Conservation (phyloP, 2,329 filamentous ascomycete species). For the Claviceps maximensis region DNA sequence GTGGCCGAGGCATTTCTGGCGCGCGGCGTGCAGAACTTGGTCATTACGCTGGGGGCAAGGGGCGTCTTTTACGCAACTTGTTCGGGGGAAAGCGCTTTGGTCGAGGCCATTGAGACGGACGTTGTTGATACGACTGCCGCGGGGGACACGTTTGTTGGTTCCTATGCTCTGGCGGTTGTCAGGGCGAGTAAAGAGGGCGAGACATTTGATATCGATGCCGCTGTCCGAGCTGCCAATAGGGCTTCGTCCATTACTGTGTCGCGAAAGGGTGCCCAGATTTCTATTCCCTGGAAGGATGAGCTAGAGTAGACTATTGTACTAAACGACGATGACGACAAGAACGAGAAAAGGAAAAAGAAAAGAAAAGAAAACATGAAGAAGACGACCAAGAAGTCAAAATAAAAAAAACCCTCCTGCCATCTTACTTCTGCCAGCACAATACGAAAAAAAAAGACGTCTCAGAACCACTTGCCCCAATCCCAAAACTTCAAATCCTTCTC, state of each 20-base stretch:
- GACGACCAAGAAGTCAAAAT: too few relatives aligned
- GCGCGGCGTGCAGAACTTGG: slow-evolving; percentile 59
- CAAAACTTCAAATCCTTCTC: slow-evolving; percentile 14
- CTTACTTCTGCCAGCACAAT: not conserved
- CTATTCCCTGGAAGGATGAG: slow-evolving; percentile 32
- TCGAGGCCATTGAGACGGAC: slow-evolving; percentile 52
- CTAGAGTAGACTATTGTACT: slow-evolving; percentile 15
- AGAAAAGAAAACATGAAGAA: not conserved
- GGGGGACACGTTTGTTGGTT: slow-evolving; percentile 87
- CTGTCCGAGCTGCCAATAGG: slow-evolving; percentile 39
- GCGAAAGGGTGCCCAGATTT: slow-evolving; percentile 28
- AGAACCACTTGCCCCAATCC: slow-evolving; percentile 18
- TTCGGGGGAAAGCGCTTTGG: slow-evolving; percentile 28
- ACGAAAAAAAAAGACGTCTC: slow-evolving; percentile 7
- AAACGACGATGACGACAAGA: slow-evolving; percentile 7
- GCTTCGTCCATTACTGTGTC: slow-evolving; percentile 29
- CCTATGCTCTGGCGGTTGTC: slow-evolving; percentile 65
- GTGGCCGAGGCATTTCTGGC: slow-evolving; percentile 49
- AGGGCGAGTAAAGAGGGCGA: slow-evolving; percentile 18
- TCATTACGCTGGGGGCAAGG: slow-evolving; percentile 72
- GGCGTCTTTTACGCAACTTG: slow-evolving; percentile 56
- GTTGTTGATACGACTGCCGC: slow-evolving; percentile 92
- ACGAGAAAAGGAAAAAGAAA: slow-evolving; percentile 6
- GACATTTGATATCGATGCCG: slow-evolving; percentile 41
- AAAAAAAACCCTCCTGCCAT: too few relatives aligned